Percentiles rank a stretch among this genome's conserved stretches.
Evolutionary conservation across 2,329 filamentous ascomycete genomes (phyloP).

Genomic region (Aspergillus piperis): DNA sequence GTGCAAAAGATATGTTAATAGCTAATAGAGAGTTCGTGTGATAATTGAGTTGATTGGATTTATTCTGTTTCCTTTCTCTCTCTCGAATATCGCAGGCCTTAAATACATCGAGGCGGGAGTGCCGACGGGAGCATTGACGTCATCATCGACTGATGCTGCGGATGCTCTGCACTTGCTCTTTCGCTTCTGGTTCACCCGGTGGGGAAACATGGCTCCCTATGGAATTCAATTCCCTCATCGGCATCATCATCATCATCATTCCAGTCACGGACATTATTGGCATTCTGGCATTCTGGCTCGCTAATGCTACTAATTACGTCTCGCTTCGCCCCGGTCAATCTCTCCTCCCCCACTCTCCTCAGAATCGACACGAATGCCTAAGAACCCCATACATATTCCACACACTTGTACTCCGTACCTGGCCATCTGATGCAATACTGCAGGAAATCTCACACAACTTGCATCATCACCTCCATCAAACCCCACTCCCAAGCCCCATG

Average conservation of each 20-base stretch:
- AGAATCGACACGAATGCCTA: constrained; percentile 16
- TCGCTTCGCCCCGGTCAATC: constrained; percentile 16
- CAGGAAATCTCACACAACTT: constrained; percentile 8
- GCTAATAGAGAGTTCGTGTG: neutral
- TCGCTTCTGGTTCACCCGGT: constrained; percentile 1
- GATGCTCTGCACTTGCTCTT: neutral
- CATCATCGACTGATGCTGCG: constrained; percentile 2
- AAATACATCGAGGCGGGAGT: neutral
- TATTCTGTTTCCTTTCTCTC: neutral
- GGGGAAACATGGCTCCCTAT: neutral
- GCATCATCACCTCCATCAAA: constrained; percentile 21
- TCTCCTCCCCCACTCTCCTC: constrained; percentile 8
- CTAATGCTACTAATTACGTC: constrained; percentile 18
- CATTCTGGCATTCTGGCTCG: neutral
- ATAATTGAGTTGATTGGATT: neutral
- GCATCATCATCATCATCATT: constrained; percentile 10
- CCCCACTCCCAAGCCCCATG: constrained; percentile 18
- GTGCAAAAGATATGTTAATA: neutral
- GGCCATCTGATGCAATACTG: constrained; percentile 14
- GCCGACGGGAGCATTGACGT: neutral
- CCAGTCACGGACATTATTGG: neutral
- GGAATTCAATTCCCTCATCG: constrained; percentile 9
- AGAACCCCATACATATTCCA: neutral
- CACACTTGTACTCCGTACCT: neutral
- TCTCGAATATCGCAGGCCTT: neutral